A percentile compares a stretch with the other conserved stretches of the same genome.
These are phyloP conservation scores for Scopulariopsis brevicaulis DNA, from an alignment of 2,329 filamentous ascomycete species.

Conservation along the genomic window DNA sequence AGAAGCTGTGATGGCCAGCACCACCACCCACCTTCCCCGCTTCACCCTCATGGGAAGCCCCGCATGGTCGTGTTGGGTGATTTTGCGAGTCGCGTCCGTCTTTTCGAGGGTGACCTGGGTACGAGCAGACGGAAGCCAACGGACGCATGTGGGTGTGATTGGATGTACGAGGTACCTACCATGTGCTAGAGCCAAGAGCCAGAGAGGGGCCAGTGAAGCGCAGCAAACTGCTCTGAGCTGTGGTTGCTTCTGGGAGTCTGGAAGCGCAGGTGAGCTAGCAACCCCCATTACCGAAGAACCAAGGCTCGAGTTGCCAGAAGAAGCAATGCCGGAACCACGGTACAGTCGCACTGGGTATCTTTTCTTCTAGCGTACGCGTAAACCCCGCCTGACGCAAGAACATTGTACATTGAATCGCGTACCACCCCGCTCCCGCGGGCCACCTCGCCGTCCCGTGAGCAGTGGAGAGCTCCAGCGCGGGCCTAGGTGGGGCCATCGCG, in stretches of 20 bases:
- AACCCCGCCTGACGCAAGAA: not conserved
- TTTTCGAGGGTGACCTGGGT: not conserved
- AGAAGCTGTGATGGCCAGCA: not conserved
- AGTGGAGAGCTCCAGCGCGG: not conserved
- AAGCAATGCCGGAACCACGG: slow-evolving; percentile 2
- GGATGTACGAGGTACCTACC: slow-evolving; percentile 4
- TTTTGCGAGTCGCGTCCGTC: not conserved
- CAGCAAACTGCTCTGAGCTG: not conserved
- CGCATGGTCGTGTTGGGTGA: not conserved
- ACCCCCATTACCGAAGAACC: not conserved
- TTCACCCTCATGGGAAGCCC: not conserved
- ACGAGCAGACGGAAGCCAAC: not conserved
- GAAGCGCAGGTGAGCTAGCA: not conserved
- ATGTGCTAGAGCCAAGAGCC: not conserved
- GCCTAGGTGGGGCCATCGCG: not conserved
- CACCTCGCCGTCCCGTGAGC: not conserved
- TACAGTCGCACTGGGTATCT: not conserved
- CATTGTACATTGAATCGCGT: not conserved
- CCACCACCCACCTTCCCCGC: slow-evolving; percentile 1
- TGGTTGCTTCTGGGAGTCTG: not conserved
- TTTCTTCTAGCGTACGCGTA: not conserved
- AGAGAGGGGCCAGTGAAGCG: not conserved
- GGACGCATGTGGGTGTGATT: slow-evolving; percentile 3
- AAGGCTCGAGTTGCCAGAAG: slow-evolving; percentile 2
- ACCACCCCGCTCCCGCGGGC: not conserved